Evolutionary conservation across 495 filamentous ascomycete genomes (phyloP), one percentile per base, ranked within the genome.

Genomic region (Xylaria castorea): DNA sequence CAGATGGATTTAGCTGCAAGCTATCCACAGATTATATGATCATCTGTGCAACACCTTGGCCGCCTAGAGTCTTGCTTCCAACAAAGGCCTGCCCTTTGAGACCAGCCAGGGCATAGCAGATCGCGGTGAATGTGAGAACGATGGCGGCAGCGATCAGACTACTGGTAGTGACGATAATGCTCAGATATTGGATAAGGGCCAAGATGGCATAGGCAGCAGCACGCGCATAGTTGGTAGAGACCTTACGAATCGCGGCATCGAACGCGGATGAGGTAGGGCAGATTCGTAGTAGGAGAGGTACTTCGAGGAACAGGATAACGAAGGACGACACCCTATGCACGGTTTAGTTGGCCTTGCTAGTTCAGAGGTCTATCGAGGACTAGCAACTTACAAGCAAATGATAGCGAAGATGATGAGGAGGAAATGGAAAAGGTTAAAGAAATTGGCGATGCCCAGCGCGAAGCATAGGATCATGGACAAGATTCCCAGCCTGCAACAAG

Each of bases 161-260:
- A 27, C 90, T 93, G 16, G 86, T 80, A 16, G 85, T 76, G 44
- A 87, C 73, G 58, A 94, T 85, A 40, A 91, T 71, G 78, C 93
- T 95, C 64, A 95, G 82, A 90, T 92, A 98, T 79, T 97, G 94
- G 44, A 96, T 82, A 53, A 90, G 75, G 77, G 91, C 93, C 91
- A 98, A 93, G 78, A 88, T 82, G 70, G 82, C 78, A 83, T 99
- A 99, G 82, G 97, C 91, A 64, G 84, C 92, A n/a, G 95, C 95
- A 82, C 97, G 94, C 92, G 95, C 97, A 86, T 93, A 98, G 85
- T 97, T 98, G 61, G 94, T 94, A 51, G 93, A 93, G 85, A 99
- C 94, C 60, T 87, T 89, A 80, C 96, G 94, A 81, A 99, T 95
- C 82, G 95, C 93, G 74, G 83, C 85, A 79, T 98, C 97, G 83